Conservation (phyloP, 768 basidiomycete species). For the Collybia sordida region DNA sequence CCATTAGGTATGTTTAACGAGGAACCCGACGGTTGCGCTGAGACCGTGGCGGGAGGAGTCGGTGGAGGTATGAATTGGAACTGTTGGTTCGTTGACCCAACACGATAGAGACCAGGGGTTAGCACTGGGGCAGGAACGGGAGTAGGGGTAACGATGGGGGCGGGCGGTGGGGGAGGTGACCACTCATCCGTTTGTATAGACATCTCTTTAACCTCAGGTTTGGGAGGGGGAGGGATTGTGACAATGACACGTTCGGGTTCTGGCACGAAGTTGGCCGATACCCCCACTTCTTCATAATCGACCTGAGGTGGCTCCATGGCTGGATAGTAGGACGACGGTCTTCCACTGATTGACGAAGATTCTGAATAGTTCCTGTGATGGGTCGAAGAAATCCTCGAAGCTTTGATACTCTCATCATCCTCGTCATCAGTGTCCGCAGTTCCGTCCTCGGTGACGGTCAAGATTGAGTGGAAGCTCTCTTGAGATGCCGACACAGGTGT, state of each 20-base stretch:
- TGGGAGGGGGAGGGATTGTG: slow-evolving; percentile 40
- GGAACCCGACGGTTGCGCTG: slow-evolving; percentile 22
- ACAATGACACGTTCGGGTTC: slow-evolving; percentile 35
- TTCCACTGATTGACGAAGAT: slow-evolving; percentile 23
- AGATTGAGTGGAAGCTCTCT: slow-evolving; percentile 76
- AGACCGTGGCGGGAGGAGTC: slow-evolving; percentile 31
- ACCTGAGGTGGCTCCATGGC: slow-evolving; percentile 23
- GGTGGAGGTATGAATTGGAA: slow-evolving; percentile 69
- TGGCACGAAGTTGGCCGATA: slow-evolving; percentile 35
- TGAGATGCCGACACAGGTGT: slow-evolving; percentile 53
- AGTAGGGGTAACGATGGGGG: slow-evolving; percentile 28
- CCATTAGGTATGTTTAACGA: slow-evolving; percentile 26
- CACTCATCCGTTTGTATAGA: slow-evolving; percentile 81
- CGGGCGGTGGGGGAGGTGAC: slow-evolving; percentile 44
- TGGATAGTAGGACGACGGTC: slow-evolving; percentile 34
- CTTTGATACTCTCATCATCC: slow-evolving; percentile 77
- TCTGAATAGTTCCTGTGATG: slow-evolving; percentile 27
- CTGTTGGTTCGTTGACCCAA: slow-evolving; percentile 48
- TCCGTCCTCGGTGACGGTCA: slow-evolving; percentile 71
- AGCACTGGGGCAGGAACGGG: slow-evolving; percentile 26
- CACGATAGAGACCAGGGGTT: slow-evolving; percentile 49
- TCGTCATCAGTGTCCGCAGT: slow-evolving; percentile 56
- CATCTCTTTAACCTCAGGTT: slow-evolving; percentile 70
- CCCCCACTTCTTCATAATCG: slow-evolving; percentile 55
- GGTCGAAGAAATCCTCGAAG: slow-evolving; percentile 43